phyloP scores from a whole-genome alignment of 148 eudicot genomes.

The Suaeda aralocaspica region DNA sequence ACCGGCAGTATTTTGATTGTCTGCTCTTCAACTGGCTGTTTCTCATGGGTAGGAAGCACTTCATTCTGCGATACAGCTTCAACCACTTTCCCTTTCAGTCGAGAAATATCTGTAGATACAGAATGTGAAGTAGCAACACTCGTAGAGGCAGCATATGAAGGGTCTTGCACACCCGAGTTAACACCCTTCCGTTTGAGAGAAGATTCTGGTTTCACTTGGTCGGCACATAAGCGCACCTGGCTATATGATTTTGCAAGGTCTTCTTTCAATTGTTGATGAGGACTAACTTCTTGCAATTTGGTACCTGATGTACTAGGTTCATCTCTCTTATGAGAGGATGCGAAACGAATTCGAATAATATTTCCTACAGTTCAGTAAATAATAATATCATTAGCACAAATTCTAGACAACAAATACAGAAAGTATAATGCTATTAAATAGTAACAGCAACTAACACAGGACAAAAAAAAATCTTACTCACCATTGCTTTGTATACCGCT shows the following conservation, averaged over 20 bases:
- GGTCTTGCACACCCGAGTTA: slow-evolving; percentile 1
- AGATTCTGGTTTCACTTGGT: slow-evolving; percentile 16
- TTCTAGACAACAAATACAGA: background rate
- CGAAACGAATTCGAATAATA: slow-evolving; percentile 44
- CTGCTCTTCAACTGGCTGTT: background rate
- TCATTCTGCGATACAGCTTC: background rate
- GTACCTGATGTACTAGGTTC: slow-evolving; percentile 18
- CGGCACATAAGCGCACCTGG: slow-evolving; percentile 21
- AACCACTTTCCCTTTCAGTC: background rate
- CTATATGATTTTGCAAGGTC: slow-evolving; percentile 5
- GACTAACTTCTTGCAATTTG: slow-evolving; percentile 28
- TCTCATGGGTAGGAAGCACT: slow-evolving; percentile 5
- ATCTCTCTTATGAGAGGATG: slow-evolving; percentile 33
- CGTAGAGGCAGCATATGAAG: background rate
- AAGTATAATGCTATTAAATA: background rate
- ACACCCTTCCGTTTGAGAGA: background rate
- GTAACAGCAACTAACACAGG: background rate
- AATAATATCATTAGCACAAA: background rate
- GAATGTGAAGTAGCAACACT: background rate
- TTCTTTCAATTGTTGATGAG: slow-evolving; percentile 27
- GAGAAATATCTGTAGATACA: background rate
- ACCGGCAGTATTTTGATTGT: too few relatives aligned
- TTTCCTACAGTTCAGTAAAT: slow-evolving; percentile 38
- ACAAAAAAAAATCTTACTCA: slow-evolving; percentile 21
- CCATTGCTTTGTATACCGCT: slow-evolving; percentile 34